These are phyloP conservation scores for Bruguiera sexangula DNA, from an alignment of 345 rosid genomes.

Conservation along the genomic window DNA sequence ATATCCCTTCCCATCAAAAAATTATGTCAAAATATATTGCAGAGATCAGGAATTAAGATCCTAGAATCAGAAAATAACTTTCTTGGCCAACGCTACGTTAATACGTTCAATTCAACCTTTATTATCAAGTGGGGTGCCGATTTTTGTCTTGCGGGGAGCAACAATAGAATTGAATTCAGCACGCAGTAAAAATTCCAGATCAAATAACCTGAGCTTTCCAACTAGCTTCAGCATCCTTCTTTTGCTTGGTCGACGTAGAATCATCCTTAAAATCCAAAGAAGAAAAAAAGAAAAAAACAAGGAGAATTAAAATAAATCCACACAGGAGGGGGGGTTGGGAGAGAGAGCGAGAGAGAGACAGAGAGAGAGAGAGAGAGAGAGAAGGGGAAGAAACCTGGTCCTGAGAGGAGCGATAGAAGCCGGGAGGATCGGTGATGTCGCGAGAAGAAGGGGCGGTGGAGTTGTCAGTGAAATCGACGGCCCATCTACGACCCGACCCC, in stretches of 20 bases:
- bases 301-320: background rate
- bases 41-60: background rate
- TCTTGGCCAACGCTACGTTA: background rate
- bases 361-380: no score
- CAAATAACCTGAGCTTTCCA: conserved; percentile 87
- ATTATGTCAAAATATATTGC: background rate
- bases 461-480: conserved; percentile 87
- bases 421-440: conserved; percentile 89
- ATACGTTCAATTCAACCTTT: no score
- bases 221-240: conserved; percentile 96
- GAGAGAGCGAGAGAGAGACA: no score
- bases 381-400: conserved; percentile 56
- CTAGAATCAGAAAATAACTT: background rate
- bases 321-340: background rate
- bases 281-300: background rate
- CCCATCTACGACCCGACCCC: conserved; percentile 97
- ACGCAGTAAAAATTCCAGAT: background rate
- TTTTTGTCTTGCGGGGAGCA: no score
- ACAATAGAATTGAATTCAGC: background rate
- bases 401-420: conserved; percentile 77
- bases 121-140: no score
- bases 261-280: conserved; percentile 56
- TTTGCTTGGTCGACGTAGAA: conserved; percentile 69
- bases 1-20: background rate
- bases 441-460: conserved; percentile 77